Base-by-base conservation (phyloP, 2,329 filamentous ascomycete genomes). In the Rhytidhysteron rufulum region DNA sequence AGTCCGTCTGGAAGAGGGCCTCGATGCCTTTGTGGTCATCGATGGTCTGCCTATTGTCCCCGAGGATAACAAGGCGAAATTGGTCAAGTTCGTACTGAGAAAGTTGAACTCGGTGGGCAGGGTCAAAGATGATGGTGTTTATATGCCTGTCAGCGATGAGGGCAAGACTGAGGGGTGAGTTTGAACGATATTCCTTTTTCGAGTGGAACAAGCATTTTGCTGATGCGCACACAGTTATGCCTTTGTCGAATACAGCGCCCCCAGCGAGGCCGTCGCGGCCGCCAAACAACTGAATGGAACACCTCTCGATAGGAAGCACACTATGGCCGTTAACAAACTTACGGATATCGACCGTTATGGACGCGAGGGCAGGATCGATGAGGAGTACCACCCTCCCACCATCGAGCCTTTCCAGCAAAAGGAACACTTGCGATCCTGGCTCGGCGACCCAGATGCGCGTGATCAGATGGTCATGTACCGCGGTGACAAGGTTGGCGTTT, bases 311-410 rank as follows among this genome's bases (percentile, higher is more conserved):
- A 97, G 94, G 80, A 96, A 85, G 73, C 90, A 98, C 77, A 95
- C 81, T 38, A 81, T 98, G 56, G 80, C 85, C 49, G 90, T 98
- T 57, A 98, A 98, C 82, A 98, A 98, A 73, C 79, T 98, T 58
- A 96, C 90, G 58, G 93, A 98, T 65, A 90, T 98, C 60, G 93
- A 98, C 66, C 86, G 93, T 53, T 98, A 88, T 67, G 93, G 93
- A 49, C 82, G 89, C 48, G 93, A 97, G 73, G 93, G 93, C 54
- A 83, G 89, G 52, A 80, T 98, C 57, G 86, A 95, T 53, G 93
- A 98, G 60, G 83, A 90, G 54, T 98, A 96, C 71, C 79, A 80
- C 44, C 74, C 85, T 36, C 93, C 93, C 39, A 72, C 84, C 54
- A 85, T 95, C 51, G 83, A 91, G 54, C 80, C 85, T 8, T 98